Base-by-base conservation (phyloP, 2,329 filamentous ascomycete genomes). In the Calonectria ilicicola region DNA sequence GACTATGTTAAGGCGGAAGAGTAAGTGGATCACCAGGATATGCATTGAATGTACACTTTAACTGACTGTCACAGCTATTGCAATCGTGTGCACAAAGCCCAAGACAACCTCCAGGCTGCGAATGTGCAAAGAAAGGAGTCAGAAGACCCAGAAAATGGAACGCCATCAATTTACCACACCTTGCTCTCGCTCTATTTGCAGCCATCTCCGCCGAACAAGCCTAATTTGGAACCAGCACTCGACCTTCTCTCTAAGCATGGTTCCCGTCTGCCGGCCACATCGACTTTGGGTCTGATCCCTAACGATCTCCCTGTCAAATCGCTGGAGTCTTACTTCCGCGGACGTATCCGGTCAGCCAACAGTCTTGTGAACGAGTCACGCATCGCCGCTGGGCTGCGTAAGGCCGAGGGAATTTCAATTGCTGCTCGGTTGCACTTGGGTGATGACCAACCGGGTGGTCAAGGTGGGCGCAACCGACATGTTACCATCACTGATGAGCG, bases 1-100 rank as follows among this genome's bases (percentile, higher is more conserved):
- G 93, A 98, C 82, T 96, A 94, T 74, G 87, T 86, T 15, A 98
- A 98, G 84, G 97, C 97, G 38, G 97, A 99, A 89, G 95, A 98
- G 93, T 98, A 86, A 74, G 92, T 32, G 23, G 19, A 29, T 29
- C 21, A 4, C n/a, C 40, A 8, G 15, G 17, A 10, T 10, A 46
- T 12, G 46, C 15, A 29, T 29, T 27, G 10, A n/a, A 27, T 9
- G 38, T n/a, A 32, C 58, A 32, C 19, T 3, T 21, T n/a, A 51
- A 47, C 74, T 83, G 67, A 82, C 75, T 51, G 27, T 6, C 19
- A 38, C 69, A 95, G 93, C 76, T 95, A 99, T 85, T 98, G 97
- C 86, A 98, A 98, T 84, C 92, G 92, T 73, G 90, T 96, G 70
- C 93, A 98, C 84, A 89, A 93, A 73, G 83, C 88, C 65, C 88